Evolutionary conservation across 805 yeast species (phyloP).

Genomic region (Huiozyma naganishii): DNA sequence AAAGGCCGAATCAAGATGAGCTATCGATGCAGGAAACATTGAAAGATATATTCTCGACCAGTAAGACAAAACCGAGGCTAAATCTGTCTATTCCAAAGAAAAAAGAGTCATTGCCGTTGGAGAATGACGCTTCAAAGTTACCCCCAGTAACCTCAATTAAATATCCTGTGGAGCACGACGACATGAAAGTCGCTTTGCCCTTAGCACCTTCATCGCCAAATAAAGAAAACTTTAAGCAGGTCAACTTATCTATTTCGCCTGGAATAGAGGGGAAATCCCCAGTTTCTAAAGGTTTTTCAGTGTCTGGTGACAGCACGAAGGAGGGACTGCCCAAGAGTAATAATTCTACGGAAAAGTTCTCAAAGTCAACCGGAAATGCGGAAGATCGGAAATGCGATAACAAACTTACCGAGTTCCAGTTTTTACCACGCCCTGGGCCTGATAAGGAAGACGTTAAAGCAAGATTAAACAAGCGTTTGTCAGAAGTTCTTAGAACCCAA

Average conservation of each 20-base stretch:
- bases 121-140: too few relatives aligned
- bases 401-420: slow-evolving; percentile 23
- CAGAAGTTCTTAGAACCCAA: slow-evolving; percentile 25
- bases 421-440: slow-evolving; percentile 15
- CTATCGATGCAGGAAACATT: slow-evolving; percentile 20
- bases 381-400: background rate
- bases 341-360: background rate
- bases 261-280: background rate
- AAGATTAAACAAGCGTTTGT: slow-evolving; percentile 22
- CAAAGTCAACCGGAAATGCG: background rate
- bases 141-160: too few relatives aligned
- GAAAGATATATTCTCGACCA: slow-evolving; percentile 19
- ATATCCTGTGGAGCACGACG: background rate
- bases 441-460: slow-evolving; percentile 21
- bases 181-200: background rate
- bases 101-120: background rate
- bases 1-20: slow-evolving; percentile 8
- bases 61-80: background rate
- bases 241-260: background rate
- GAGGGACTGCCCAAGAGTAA: background rate
- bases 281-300: background rate
- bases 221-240: too few relatives aligned
- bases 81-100: background rate
- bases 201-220: too few relatives aligned
- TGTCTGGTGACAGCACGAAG: background rate